phyloP scores from a whole-genome alignment of 441 rosid genomes.

The Euphorbia schlechtendalii region DNA sequence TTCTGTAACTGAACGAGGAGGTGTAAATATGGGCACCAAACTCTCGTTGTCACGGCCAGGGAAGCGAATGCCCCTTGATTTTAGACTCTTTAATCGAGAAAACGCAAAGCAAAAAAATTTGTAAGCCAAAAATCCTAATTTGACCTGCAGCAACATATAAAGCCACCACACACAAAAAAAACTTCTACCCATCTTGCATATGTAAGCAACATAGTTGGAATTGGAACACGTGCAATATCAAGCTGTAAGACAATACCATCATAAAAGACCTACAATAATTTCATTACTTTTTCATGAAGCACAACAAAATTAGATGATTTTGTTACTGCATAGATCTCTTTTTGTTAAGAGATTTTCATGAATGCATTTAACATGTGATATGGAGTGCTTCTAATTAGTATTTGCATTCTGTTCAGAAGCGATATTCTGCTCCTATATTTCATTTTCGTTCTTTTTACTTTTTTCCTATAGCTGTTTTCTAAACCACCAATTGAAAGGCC shows the following conservation, averaged over 20 bases:
- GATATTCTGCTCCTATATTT: background rate
- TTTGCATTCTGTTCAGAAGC: background rate
- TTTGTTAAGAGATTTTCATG: background rate
- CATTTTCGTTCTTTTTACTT: background rate
- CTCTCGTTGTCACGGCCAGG: slow-evolving; percentile 97
- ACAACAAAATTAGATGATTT: background rate
- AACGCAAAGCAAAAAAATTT: background rate
- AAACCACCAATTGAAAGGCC: background rate
- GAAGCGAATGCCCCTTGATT: slow-evolving; percentile 82
- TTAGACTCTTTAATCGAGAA: slow-evolving; percentile 48
- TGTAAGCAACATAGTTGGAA: background rate
- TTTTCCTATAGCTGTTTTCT: background rate
- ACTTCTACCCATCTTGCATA: background rate
- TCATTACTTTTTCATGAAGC: background rate
- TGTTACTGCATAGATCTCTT: background rate
- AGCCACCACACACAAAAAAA: background rate
- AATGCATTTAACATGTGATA: background rate
- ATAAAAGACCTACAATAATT: background rate
- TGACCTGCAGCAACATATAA: background rate
- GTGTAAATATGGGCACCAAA: slow-evolving; percentile 91
- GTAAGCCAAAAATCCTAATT: slow-evolving; percentile 1
- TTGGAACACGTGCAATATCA: background rate
- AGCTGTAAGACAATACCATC: background rate
- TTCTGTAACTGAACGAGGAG: slow-evolving; percentile 65
- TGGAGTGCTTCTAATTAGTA: background rate